Conservation (phyloP, 2,329 filamentous ascomycete genomes). For the Monilinia aucupariae region DNA sequence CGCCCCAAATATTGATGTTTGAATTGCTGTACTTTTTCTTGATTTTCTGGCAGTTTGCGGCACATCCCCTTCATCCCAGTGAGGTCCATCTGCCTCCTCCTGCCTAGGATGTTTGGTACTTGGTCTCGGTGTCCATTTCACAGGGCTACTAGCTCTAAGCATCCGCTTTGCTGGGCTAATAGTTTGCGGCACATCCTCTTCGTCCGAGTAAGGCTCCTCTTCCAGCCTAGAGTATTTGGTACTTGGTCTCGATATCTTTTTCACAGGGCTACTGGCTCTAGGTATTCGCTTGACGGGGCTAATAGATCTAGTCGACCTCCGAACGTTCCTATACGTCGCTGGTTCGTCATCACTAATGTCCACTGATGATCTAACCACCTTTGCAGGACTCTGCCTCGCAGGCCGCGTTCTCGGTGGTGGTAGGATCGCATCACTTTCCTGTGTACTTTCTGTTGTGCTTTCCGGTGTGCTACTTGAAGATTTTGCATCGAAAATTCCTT, state of each 20-base stretch:
- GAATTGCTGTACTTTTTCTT: slow-evolving; percentile 43
- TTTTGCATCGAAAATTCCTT: slow-evolving; percentile 68
- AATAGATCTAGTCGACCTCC: slow-evolving; percentile 51
- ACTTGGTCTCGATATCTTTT: slow-evolving; percentile 50
- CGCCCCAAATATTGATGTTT: slow-evolving; percentile 45
- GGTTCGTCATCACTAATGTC: slow-evolving; percentile 17
- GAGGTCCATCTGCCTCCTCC: slow-evolving; percentile 45
- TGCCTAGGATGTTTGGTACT: slow-evolving; percentile 50
- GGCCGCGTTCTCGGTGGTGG: slow-evolving; percentile 45
- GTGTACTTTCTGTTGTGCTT: neutral
- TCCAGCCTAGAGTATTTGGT: slow-evolving; percentile 48
- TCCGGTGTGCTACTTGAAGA: slow-evolving; percentile 29
- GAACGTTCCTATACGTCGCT: slow-evolving; percentile 33
- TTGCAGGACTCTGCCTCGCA: slow-evolving; percentile 49
- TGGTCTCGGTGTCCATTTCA: slow-evolving; percentile 48
- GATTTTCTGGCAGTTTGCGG: slow-evolving; percentile 46
- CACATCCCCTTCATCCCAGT: slow-evolving; percentile 39
- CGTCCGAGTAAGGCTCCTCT: slow-evolving; percentile 46
- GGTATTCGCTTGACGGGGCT: slow-evolving; percentile 48
- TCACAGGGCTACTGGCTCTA: slow-evolving; percentile 44
- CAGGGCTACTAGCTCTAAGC: slow-evolving; percentile 45
- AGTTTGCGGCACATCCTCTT: slow-evolving; percentile 41
- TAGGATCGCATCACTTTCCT: slow-evolving; percentile 39
- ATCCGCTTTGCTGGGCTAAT: slow-evolving; percentile 38
- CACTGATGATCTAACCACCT: slow-evolving; percentile 40